Evolutionary conservation across 805 yeast species (phyloP).

Genomic region (Candida patagonica): DNA sequence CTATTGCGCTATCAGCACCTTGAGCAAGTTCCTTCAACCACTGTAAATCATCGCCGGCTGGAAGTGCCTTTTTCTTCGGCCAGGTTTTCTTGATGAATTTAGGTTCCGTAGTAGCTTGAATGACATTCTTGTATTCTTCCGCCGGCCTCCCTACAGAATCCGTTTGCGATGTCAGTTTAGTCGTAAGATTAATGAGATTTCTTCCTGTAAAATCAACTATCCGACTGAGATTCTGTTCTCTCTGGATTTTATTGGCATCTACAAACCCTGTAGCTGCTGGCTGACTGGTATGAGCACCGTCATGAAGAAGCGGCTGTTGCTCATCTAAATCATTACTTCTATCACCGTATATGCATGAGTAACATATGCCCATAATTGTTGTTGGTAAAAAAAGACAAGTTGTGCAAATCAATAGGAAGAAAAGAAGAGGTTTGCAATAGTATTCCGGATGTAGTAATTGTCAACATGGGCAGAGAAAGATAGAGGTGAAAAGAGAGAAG

Average conservation of each 20-base stretch:
- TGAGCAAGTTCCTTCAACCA: conserved; percentile 13
- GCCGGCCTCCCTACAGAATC: conserved; percentile 10
- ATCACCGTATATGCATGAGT: conserved; percentile 11
- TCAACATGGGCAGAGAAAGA: not conserved
- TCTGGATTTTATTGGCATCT: conserved; percentile 5
- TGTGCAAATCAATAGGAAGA: not conserved
- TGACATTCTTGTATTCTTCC: conserved; percentile 11
- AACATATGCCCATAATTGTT: conserved; percentile 14
- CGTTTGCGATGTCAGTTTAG: conserved; percentile 15
- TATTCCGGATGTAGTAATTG: not conserved
- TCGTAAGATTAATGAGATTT: conserved; percentile 16
- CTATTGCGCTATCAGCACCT: conserved; percentile 12
- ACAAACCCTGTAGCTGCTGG: conserved; percentile 2
- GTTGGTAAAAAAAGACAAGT: not conserved
- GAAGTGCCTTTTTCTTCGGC: not conserved
- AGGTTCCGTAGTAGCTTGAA: conserved; percentile 1
- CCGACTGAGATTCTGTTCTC: conserved; percentile 12
- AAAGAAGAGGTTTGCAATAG: not conserved
- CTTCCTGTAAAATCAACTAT: conserved; percentile 16
- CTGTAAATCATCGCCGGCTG: conserved; percentile 8
- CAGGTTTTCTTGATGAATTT: not conserved
- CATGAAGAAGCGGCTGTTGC: conserved; percentile 6
- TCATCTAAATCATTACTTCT: conserved; percentile 8
- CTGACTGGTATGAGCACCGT: not conserved
- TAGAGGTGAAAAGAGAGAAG: not conserved